Evolutionary conservation across 108 stramenopile species (phyloP).

Genomic region (Nannochloropsis gaditana): DNA sequence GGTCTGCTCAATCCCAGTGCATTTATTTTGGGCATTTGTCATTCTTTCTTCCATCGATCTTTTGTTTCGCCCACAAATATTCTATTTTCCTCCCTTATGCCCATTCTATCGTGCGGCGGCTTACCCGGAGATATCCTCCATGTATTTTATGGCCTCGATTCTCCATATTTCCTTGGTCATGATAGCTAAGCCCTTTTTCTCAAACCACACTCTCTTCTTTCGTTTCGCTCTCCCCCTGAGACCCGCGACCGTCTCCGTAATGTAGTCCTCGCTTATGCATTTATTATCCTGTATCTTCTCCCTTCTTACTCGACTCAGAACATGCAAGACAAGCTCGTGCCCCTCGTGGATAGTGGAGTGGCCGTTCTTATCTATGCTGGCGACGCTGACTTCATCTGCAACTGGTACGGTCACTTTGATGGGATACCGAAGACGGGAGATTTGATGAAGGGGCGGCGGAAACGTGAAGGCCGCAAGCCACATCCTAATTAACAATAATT

Average conservation of each 20-base stretch:
- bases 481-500: not conserved
- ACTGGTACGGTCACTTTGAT: constrained; percentile 56
- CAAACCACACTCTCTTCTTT: not conserved
- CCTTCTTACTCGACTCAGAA: constrained; percentile 83
- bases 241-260: no score
- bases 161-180: not conserved
- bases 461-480: no score
- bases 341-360: constrained; percentile 72
- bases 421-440: not conserved
- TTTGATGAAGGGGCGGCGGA: no score
- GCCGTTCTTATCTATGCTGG: constrained; percentile 23
- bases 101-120: no score
- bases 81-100: no score
- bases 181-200: not conserved
- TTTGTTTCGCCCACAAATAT: no score
- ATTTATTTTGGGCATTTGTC: no score
- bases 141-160: not conserved
- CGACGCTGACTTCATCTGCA: constrained; percentile 95
- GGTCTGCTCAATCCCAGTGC: not conserved
- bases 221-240: no score
- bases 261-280: no score
- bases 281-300: constrained; percentile 34
- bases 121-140: not conserved
- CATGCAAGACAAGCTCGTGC: constrained; percentile 66
- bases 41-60: no score